phyloP scores from a whole-genome alignment of 306 rosid species.

The Malus asiatica region DNA sequence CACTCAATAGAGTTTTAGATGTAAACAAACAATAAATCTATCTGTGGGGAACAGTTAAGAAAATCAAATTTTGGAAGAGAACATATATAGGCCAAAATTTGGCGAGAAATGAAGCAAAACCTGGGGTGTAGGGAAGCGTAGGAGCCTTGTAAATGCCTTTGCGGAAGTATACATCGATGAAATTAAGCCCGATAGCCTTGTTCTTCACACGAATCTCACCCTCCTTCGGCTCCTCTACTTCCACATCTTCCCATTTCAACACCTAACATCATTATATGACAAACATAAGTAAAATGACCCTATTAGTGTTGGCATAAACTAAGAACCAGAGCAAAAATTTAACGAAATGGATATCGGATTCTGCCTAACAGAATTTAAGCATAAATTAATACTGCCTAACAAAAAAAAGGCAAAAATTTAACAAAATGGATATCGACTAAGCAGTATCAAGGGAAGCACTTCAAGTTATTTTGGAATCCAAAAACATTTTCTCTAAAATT shows the following conservation, averaged over 20 bases:
- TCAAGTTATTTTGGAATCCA: no score
- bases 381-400: neutral
- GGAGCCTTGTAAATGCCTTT: slow-evolving; percentile 65
- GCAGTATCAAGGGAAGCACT: neutral
- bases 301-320: neutral
- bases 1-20: neutral
- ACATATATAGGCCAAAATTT: no score
- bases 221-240: slow-evolving; percentile 67
- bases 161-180: slow-evolving; percentile 77
- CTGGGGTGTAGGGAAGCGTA: slow-evolving; percentile 59
- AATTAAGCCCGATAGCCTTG: slow-evolving; percentile 75
- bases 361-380: neutral
- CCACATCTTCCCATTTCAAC: slow-evolving; percentile 78
- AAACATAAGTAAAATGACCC: neutral
- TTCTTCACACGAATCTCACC: slow-evolving; percentile 71
- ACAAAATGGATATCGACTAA: neutral
- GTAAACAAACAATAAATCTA: neutral
- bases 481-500: no score
- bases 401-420: no score
- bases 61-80: no score
- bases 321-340: neutral
- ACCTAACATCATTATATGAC: slow-evolving; percentile 2
- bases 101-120: slow-evolving; percentile 9
- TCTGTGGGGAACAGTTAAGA: no score
- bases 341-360: neutral